These are phyloP conservation scores for Bipolaris sorokiniana DNA, from an alignment of 2,329 filamentous ascomycete species.

Conservation along the genomic window DNA sequence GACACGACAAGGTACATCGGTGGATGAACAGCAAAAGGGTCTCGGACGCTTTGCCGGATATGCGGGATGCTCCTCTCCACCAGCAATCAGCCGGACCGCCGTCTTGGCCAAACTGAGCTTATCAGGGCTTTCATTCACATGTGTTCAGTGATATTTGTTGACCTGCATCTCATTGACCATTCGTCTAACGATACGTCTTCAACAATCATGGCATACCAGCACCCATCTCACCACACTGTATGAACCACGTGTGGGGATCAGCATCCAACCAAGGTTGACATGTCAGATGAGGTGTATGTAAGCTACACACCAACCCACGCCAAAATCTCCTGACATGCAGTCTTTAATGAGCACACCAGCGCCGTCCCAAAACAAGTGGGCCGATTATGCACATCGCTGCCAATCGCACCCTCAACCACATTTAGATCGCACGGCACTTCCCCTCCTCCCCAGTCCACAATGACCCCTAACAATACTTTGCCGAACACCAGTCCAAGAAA, in stretches of 20 bases:
- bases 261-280: background rate
- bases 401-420: conserved; percentile 1
- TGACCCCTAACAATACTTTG: conserved; percentile 1
- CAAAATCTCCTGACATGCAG: background rate
- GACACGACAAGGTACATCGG: background rate
- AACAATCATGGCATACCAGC: background rate
- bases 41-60: background rate
- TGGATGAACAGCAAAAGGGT: conserved; percentile 7
- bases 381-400: background rate
- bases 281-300: background rate
- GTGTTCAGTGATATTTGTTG: background rate
- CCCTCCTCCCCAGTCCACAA: background rate
- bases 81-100: background rate
- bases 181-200: background rate
- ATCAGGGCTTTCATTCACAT: background rate
- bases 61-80: background rate
- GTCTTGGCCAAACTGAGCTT: background rate
- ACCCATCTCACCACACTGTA: background rate
- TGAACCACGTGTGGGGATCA: background rate
- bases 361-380: conserved; percentile 5
- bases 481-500: conserved; percentile 38
- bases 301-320: background rate
- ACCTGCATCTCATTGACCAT: background rate
- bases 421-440: background rate
- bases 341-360: background rate